Evolutionary conservation across 192 early-diverging fungal genomes (phyloP), one percentile per base, ranked within the genome.

Genomic region (Geranomyces michiganensis): DNA sequence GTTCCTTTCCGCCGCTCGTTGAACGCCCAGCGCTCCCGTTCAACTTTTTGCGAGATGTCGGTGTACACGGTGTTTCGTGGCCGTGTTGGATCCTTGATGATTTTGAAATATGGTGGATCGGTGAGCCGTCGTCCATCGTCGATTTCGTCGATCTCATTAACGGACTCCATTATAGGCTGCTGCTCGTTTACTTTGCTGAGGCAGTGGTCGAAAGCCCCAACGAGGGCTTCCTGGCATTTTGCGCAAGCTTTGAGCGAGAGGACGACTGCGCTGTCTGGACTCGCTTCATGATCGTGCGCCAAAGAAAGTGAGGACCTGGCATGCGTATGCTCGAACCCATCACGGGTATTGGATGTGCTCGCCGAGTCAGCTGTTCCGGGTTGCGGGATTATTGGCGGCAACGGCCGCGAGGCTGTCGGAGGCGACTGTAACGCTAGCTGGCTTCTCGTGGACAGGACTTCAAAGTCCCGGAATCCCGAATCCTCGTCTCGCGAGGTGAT

Each of bases 141-240:
- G 6, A 74, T 66, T 65, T 86, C 82, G 56, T 86, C 80, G 45
- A 84, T 86, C 33, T 79, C 67, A 51, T 81, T 68, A 14, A 78
- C 64, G 0, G 84, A 85, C 7, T 71, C 75, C 27, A 84, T 49
- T 10, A 64, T 7, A 13, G 61, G 62, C 24, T 68, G 74, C 24
- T 55, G 24, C 31, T 24, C 44, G 61, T 58, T 21, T 0, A 30
- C 72, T 19, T 14, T 45, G 14, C 32, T 29, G 5, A 86, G 73
- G 63, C 85, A 86, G 67, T 86, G 85, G 7, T 86, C 79, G 66
- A 82, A 87, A 21, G 81, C 75, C 7, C 24, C 33, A 24, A 87
- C 51, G n/a, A 87, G 76, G 3, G 62, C 46, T 15, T 67, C 63
- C 56, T 87, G 79, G 49, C 85, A 87, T 31, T 76, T 43, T 29